A percentile compares a stretch with the other conserved stretches of the same genome.
Evolutionary conservation across 768 basidiomycete genomes (phyloP).

Genomic region (Sarcodon aspratus): DNA sequence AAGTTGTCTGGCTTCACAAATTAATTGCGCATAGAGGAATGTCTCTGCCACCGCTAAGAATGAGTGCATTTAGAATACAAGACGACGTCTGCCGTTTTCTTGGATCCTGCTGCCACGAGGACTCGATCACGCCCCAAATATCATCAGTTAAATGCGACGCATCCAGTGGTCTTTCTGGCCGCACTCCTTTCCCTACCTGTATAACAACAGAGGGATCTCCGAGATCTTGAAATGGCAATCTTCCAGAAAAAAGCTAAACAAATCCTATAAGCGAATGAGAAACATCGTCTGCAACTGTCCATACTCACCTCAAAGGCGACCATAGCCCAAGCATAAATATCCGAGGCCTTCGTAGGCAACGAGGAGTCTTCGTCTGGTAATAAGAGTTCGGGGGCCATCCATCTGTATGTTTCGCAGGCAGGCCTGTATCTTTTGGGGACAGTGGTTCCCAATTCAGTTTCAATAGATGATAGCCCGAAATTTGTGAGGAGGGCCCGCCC

Average conservation of each 20-base stretch:
- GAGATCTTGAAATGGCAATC: background rate
- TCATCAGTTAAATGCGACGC: too few species aligned
- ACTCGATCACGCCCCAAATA: too few species aligned
- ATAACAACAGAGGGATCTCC: constrained; percentile 1
- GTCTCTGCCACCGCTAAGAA: too few species aligned
- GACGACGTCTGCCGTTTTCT: too few species aligned
- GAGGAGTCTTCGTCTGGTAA: background rate
- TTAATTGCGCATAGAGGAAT: too few species aligned
- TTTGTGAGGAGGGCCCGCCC: background rate
- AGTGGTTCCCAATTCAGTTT: background rate
- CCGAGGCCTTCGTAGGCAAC: background rate
- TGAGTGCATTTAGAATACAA: too few species aligned
- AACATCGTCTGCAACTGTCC: too few species aligned
- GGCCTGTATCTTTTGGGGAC: background rate
- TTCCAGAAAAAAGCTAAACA: constrained; percentile 1
- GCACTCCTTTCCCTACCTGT: background rate
- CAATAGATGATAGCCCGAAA: background rate
- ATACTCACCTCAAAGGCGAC: background rate
- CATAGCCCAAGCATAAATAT: background rate
- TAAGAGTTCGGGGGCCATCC: background rate
- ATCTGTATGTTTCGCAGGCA: background rate
- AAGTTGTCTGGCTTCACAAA: too few species aligned
- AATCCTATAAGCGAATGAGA: too few species aligned
- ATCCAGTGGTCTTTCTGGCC: background rate
- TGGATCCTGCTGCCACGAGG: too few species aligned